Evolutionary conservation across 352 stramenopile species (phyloP), one percentile per base, ranked within the genome.

Genomic region (Globisporangium ultimum): DNA sequence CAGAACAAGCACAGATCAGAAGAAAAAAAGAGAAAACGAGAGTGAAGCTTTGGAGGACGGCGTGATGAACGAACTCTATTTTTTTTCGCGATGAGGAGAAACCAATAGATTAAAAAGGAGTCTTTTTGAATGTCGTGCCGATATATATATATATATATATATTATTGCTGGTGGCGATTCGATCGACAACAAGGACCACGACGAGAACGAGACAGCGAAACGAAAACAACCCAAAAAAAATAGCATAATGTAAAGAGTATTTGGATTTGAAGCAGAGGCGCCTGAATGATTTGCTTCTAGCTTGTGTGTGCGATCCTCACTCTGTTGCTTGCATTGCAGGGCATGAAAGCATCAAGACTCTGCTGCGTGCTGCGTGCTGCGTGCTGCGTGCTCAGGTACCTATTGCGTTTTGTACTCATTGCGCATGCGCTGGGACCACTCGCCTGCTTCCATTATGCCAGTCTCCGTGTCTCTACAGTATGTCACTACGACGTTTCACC

Each of bases 161-260:
- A 38, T 46, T 7, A 43, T 28, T 17, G 28, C 9, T 11, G 18
- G 21, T 24, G 43, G 41, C 43, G 43, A 6, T 34, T 34, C 20
- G 55, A 40, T 21, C 8, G 17, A 32, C 17, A 10, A 36, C 28
- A 36, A 36, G 28, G 8, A 36, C 28, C 28, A 36, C 28, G 24
- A 32, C 24, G 28, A 6, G 28, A 36, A 36, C 28, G 28, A 36
- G 28, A 15, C 5, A 7, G 28, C 34, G 10, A 38, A 47, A 40
- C 21, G 38, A 38, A 36, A 17, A 53, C 47, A n/a, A 38, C 24
- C 32, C 48, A 53, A 13, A 32, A 54, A 36, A 40, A 53, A 53
- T 24, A 54, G 8, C 21, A 49, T 20, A 61, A 54, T 61, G 55
- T 61, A 61, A 61, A 36, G 45, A 54, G 45, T 61, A 61, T 48